Evolutionary conservation across 2,329 filamentous ascomycete species (phyloP), one percentile per base, ranked within the genome.

Genomic region (Acarospora socialis): DNA sequence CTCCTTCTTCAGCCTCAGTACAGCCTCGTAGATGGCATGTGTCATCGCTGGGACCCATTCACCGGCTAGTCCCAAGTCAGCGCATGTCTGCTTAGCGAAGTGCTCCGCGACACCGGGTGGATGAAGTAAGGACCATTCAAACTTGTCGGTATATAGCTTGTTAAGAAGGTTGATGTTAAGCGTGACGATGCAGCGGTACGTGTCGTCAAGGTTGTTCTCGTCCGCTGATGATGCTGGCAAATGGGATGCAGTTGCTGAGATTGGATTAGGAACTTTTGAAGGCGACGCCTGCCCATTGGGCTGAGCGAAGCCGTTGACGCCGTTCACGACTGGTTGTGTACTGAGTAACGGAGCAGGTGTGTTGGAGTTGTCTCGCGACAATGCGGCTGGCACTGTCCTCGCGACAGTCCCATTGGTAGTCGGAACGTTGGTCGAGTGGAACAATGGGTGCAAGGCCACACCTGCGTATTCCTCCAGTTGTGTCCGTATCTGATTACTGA

Each of bases 401-500:
- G 38, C 45, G 14, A 39, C 50, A 35, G 42, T 49, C 20, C 49
- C 52, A 27, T 51, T 48, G 32, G 44, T 32, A 13, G 46, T 43
- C 8, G 48, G 38, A 32, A 51, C 42, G 35, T 57, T 48, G 32
- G 48, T 22, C 40, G 48, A 38, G 32, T 92, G 82, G 51, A 94
- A 95, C 2, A 95, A 65, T 0, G 90, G 87, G 49, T 95, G 87
- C 21, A 94, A 68, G 4, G 90, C 90, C 17, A 94, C 83, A 20
- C 86, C 83, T 2, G 90, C 86, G 48, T 95, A 94, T 53, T 98
- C 90, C 50, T 95, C 87, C 13, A 98, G 63, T 51, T 98, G 90
- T 21, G 83, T 84, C 14, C 90, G 77, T 44, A 98, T 95, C 53
- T 95, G 86, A 45, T 78, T 84, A 57, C 84, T 86, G 48, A 98